These are phyloP conservation scores for Quercus cerris DNA, from an alignment of 306 rosid genomes.

Conservation along the genomic window DNA sequence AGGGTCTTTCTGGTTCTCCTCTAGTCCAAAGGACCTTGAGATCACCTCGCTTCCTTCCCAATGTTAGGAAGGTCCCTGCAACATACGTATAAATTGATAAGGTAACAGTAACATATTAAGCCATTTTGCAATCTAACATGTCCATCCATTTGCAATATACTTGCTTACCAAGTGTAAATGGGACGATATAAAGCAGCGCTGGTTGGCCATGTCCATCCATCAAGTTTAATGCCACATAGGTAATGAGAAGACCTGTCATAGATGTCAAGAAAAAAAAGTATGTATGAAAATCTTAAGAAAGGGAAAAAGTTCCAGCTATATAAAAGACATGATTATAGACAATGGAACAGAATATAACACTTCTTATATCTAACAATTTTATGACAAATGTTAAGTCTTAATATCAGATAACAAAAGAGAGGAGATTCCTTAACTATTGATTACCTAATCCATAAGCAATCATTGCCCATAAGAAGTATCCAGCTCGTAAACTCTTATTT, in stretches of 20 bases:
- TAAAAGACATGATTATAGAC: neutral
- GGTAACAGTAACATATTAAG: neutral
- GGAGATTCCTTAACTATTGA: constrained; percentile 21
- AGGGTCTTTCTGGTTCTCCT: constrained; percentile 77
- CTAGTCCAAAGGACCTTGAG: constrained; percentile 56
- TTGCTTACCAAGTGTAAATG: constrained; percentile 77
- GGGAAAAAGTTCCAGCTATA: neutral
- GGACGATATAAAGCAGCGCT: constrained; percentile 92
- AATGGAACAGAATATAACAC: neutral
- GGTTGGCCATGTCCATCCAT: constrained; percentile 99
- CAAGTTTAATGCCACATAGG: constrained; percentile 90
- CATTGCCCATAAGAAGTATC: constrained; percentile 96
- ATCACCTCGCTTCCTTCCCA: constrained; percentile 83
- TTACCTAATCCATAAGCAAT: constrained; percentile 93
- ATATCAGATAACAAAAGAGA: neutral
- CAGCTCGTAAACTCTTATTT: constrained; percentile 60
- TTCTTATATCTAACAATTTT: neutral
- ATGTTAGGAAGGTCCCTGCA: constrained; percentile 72
- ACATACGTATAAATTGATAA: constrained; percentile 12
- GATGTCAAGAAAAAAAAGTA: constrained; percentile 2
- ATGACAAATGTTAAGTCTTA: neutral
- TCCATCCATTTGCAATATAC: neutral
- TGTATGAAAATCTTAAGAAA: neutral
- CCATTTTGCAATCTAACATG: neutral
- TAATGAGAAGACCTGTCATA: constrained; percentile 75